Evolutionary conservation across 202 grass and related monocot species (phyloP).

Genomic region (Setaria italica): DNA sequence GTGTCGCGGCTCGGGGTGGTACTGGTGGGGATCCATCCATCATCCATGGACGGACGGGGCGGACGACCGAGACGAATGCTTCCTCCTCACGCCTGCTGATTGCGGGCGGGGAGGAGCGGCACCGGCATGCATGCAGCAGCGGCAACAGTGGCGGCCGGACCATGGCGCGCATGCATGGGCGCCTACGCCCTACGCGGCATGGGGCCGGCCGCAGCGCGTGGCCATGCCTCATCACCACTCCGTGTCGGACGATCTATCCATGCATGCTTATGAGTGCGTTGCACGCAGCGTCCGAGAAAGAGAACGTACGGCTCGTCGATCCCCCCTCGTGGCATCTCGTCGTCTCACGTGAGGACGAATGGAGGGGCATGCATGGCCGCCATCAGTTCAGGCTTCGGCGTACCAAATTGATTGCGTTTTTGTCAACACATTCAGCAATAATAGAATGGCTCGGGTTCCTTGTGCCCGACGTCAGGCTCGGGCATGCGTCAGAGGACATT

Average conservation of each 20-base stretch:
- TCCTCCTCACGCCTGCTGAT: constrained; percentile 48
- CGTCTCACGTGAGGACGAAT: neutral
- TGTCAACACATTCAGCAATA: constrained; percentile 1
- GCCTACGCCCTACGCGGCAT: neutral
- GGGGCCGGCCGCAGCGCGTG: neutral
- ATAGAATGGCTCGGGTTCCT: neutral
- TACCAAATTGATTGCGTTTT: neutral
- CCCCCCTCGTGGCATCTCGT: neutral
- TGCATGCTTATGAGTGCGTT: constrained; percentile 31
- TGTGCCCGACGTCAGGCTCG: constrained; percentile 30
- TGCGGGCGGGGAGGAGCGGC: neutral
- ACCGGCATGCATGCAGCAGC: neutral
- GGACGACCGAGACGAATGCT: constrained; percentile 20
- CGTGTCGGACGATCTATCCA: neutral
- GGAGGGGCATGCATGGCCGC: neutral
- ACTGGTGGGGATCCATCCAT: neutral
- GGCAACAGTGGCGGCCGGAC: constrained; percentile 17
- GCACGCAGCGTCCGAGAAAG: neutral
- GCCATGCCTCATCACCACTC: constrained; percentile 37
- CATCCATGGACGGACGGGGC: neutral
- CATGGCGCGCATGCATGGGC: constrained; percentile 24
- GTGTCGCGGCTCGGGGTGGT: constrained; percentile 24
- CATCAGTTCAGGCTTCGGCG: neutral
- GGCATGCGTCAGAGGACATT: neutral
- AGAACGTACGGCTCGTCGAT: neutral